A percentile compares a stretch with the other conserved stretches of the same genome.
Evolutionary conservation across 306 rosid species (phyloP).

Genomic region (Begonia masoniana): DNA sequence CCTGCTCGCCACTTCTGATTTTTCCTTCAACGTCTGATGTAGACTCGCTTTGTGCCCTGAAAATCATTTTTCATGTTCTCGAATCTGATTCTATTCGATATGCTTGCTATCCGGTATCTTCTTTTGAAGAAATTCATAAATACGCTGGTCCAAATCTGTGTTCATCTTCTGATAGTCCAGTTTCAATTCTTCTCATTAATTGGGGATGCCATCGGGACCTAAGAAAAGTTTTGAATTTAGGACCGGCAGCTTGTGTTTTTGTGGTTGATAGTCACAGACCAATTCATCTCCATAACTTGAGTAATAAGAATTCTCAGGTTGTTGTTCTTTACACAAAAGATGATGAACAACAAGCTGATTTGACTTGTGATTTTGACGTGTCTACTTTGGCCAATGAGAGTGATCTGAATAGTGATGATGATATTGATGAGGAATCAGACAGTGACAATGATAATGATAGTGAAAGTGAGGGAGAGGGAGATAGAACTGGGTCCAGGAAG

Average conservation of each 20-base stretch:
- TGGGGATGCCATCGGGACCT: slow-evolving; percentile 88
- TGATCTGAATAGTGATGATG: slow-evolving; percentile 39
- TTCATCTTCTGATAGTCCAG: slow-evolving; percentile 20
- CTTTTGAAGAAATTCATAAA: slow-evolving; percentile 66
- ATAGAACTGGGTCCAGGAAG: slow-evolving; percentile 28
- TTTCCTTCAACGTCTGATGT: slow-evolving; percentile 92
- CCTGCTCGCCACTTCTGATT: slow-evolving; percentile 53
- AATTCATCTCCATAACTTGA: slow-evolving; percentile 68
- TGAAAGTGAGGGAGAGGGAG: slow-evolving; percentile 31
- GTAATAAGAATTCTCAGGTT: slow-evolving; percentile 54
- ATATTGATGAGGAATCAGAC: slow-evolving; percentile 26
- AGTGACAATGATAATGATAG: slow-evolving; percentile 36
- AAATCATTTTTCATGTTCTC: slow-evolving; percentile 60
- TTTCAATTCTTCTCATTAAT: slow-evolving; percentile 55
- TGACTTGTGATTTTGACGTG: slow-evolving; percentile 61
- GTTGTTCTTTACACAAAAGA: slow-evolving; percentile 63
- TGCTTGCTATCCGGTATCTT: slow-evolving; percentile 73
- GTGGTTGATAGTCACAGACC: slow-evolving; percentile 92
- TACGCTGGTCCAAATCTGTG: slow-evolving; percentile 27
- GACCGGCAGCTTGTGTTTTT: slow-evolving; percentile 38
- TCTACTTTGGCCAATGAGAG: slow-evolving; percentile 61
- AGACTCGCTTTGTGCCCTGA: slow-evolving; percentile 76
- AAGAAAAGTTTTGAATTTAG: slow-evolving; percentile 27
- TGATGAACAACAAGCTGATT: slow-evolving; percentile 74
- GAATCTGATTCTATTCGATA: slow-evolving; percentile 71